Evolutionary conservation across 202 grass and related monocot genomes (phyloP), one percentile per base, ranked within the genome.

Genomic region (Schoenoplectus triqueter): DNA sequence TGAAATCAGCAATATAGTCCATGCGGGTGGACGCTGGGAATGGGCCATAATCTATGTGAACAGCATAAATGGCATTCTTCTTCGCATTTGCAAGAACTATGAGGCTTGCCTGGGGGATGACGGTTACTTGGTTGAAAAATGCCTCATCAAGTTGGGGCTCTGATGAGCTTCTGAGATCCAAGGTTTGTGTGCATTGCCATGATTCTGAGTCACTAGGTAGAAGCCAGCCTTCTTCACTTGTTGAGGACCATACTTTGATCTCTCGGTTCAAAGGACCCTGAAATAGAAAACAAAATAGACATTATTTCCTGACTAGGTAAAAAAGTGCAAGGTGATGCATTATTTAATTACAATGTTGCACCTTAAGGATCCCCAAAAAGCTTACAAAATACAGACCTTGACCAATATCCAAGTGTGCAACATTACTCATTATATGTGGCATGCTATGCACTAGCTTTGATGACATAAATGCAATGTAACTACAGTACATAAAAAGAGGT

Each of bases 81-180:
- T 95, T 98, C 20, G 95, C 95, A 91, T 98, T 98, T 63, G 95
- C 95, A 87, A 95, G 88, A 81, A 95, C 87, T 84, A 98, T 90
- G 84, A 98, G 90, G 89, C 89, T 95, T 87, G 93, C 95, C 63
- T 90, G 95, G 31, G 95, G 91, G 15, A 98, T 78, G 61, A 98
- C 90, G 68, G 89, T 84, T 82, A 95, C 87, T 91, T 98, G 95
- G 88, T 98, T 98, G 81, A 98, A 98, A 87, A 98, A 98, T 80
- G 93, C 95, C 62, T 95, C 95, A 51, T 95, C 95, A 10, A 46
- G 44, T 82, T 78, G 89, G 60, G 70, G 65, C 84, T 92, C 95
- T 71, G 88, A 83, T 80, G 93, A 95, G 87, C 93, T 98, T 59
- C 87, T 90, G 18, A 98, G 88, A 68, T 98, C 90, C 75, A 98